Evolutionary conservation across 2,329 filamentous ascomycete genomes (phyloP).

Genomic region (Colletotrichum orchidophilum): DNA sequence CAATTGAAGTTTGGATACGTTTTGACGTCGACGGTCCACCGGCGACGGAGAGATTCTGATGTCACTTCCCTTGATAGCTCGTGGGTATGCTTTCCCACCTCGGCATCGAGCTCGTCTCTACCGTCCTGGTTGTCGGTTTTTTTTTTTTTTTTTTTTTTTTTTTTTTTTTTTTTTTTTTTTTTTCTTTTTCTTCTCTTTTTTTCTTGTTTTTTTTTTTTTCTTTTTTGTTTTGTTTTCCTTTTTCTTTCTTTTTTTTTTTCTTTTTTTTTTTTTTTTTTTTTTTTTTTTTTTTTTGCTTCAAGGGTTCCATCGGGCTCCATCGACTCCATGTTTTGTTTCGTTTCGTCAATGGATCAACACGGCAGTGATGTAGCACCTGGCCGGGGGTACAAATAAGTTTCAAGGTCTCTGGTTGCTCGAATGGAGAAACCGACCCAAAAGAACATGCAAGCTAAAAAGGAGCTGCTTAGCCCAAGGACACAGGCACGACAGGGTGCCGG

Average conservation of each 20-base stretch:
- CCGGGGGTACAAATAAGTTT: neutral
- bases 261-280: neutral
- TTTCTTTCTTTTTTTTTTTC: too few relatives aligned
- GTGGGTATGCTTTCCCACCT: neutral
- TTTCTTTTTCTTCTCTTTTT: too few relatives aligned
- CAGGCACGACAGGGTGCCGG: too few relatives aligned
- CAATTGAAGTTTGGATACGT: slow-evolving; percentile 10
- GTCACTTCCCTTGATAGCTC: slow-evolving; percentile 4
- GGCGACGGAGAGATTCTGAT: slow-evolving; percentile 9
- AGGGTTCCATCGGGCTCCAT: neutral
- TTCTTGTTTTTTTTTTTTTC: too few relatives aligned
- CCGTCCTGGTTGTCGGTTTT: neutral
- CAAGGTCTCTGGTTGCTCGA: slow-evolving; percentile 5
- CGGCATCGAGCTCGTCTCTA: neutral
- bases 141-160: neutral
- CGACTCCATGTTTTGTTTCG: slow-evolving; percentile 6
- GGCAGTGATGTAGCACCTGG: neutral
- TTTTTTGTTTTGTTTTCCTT: too few relatives aligned
- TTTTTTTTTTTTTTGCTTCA: neutral
- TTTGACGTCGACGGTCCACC: slow-evolving; percentile 25
- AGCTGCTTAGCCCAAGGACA: neutral
- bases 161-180: too few relatives aligned
- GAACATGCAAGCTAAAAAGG: neutral
- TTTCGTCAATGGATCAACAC: neutral
- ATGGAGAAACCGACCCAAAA: slow-evolving; percentile 7